Conservation (phyloP, 2,329 filamentous ascomycete genomes). For the Colletotrichum sp. region DNA sequence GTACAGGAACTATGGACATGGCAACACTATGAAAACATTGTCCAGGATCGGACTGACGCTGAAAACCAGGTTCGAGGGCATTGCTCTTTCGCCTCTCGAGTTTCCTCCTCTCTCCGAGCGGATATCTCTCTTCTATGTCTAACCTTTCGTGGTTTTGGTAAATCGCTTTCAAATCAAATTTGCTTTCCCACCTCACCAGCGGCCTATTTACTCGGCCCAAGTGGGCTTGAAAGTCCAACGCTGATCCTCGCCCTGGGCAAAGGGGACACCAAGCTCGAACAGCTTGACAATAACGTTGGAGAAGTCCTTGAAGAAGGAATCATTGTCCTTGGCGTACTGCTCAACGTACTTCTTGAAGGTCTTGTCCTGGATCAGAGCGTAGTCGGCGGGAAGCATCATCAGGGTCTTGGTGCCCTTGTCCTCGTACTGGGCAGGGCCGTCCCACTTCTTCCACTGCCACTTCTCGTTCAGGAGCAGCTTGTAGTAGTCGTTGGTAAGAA, state of each 20-base stretch:
- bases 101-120: background rate
- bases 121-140: constrained; percentile 19
- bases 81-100: background rate
- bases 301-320: constrained; percentile 94
- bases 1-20: constrained; percentile 10
- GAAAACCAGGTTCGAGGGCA: background rate
- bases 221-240: constrained; percentile 70
- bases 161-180: background rate
- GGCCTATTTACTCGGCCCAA: constrained; percentile 6
- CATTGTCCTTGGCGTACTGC: constrained; percentile 90
- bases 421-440: constrained; percentile 88
- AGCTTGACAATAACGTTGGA: constrained; percentile 78
- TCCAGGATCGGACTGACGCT: constrained; percentile 6
- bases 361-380: constrained; percentile 88
- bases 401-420: constrained; percentile 85
- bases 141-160: background rate
- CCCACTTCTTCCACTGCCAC: constrained; percentile 92
- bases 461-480: constrained; percentile 87
- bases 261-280: constrained; percentile 94
- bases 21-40: constrained; percentile 3
- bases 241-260: constrained; percentile 66
- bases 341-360: constrained; percentile 80
- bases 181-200: background rate
- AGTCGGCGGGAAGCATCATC: constrained; percentile 98
- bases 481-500: constrained; percentile 95